Evolutionary conservation across 2,329 filamentous ascomycete genomes (phyloP).

Genomic region (Acrodontium crateriforme): DNA sequence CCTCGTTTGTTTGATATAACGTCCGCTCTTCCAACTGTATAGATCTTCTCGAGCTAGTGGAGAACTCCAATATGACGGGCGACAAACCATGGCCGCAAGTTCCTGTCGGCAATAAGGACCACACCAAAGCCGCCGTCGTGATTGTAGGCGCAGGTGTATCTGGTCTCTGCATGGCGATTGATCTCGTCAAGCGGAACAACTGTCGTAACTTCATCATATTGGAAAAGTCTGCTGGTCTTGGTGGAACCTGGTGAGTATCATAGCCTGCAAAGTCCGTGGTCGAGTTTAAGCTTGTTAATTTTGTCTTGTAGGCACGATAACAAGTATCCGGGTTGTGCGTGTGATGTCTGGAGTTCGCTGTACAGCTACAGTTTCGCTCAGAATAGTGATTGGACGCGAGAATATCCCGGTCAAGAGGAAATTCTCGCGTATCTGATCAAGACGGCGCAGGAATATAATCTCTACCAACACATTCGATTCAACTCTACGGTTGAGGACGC

Average conservation of each 20-base stretch:
- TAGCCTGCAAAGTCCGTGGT: not conserved
- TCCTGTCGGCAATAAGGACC: conserved; percentile 35
- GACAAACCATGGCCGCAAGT: conserved; percentile 32
- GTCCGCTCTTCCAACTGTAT: no score
- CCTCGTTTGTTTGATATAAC: not conserved
- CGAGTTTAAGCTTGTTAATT: not conserved
- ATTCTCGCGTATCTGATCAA: conserved; percentile 42
- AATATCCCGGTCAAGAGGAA: conserved; percentile 48
- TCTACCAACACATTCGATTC: conserved; percentile 45
- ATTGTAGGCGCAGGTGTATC: conserved; percentile 38
- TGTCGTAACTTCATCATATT: conserved; percentile 43
- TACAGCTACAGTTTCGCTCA: conserved; percentile 50
- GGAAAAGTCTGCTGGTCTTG: conserved; percentile 40
- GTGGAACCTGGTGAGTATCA: conserved; percentile 38
- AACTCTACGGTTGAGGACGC: conserved; percentile 40
- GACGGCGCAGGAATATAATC: conserved; percentile 39
- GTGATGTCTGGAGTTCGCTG: conserved; percentile 36
- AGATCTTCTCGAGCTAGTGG: no score
- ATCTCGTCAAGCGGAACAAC: conserved; percentile 39
- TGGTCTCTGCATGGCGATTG: conserved; percentile 44
- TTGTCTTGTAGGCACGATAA: conserved; percentile 30
- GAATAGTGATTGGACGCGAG: conserved; percentile 43
- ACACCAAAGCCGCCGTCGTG: conserved; percentile 39
- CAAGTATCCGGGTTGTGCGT: conserved; percentile 36
- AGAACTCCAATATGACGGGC: conserved; percentile 27